These are phyloP conservation scores for Linnemannia exigua DNA, from an alignment of 192 early-diverging fungal species.

Conservation along the genomic window DNA sequence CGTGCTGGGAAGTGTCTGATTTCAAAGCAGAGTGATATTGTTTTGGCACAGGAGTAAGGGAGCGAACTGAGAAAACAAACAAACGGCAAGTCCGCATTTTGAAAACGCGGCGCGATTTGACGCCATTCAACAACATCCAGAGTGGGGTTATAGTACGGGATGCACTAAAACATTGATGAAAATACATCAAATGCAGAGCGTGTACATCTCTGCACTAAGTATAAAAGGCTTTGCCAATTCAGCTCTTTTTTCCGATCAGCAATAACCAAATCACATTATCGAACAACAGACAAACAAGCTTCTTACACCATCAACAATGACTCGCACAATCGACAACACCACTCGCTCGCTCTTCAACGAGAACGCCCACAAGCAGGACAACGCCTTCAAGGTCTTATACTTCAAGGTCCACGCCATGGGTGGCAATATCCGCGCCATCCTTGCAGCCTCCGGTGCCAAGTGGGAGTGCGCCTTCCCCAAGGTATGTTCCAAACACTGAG, in stretches of 20 bases:
- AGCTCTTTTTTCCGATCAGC: neutral
- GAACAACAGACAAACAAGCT: neutral
- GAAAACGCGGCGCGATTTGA: neutral
- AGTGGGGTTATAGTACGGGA: neutral
- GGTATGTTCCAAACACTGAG: neutral
- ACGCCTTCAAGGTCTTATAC: constrained; percentile 34
- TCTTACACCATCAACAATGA: constrained; percentile 1
- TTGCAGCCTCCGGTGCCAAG: constrained; percentile 29
- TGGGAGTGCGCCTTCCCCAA: constrained; percentile 40
- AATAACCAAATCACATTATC: neutral
- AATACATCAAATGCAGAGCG: neutral
- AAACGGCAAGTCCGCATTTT: neutral
- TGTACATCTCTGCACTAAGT: constrained; percentile 49
- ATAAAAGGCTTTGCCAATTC: constrained; percentile 61
- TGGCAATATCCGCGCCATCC: constrained; percentile 15
- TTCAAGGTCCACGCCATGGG: constrained; percentile 29
- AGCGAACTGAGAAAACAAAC: neutral
- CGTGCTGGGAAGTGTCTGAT: neutral
- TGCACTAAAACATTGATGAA: neutral
- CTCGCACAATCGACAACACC: constrained; percentile 29
- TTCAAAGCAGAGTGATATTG: neutral
- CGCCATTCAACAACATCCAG: neutral
- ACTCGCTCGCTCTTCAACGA: constrained; percentile 30
- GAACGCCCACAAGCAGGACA: constrained; percentile 54
- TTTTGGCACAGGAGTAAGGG: neutral